phyloP scores from a whole-genome alignment of 345 rosid genomes.

The Carallia pectinifolia region DNA sequence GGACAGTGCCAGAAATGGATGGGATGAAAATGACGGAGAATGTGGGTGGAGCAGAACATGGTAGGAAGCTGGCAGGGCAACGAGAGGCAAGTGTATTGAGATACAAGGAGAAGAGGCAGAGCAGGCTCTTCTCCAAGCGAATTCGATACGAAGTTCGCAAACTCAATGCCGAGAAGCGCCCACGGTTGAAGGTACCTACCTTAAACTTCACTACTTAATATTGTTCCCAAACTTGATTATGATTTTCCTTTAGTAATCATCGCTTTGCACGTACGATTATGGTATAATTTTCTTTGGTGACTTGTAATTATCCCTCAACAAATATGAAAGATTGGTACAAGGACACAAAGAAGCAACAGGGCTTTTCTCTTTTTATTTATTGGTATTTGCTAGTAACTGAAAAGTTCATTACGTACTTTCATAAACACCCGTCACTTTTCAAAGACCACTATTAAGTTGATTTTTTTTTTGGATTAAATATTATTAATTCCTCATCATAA shows the following conservation, averaged over 20 bases:
- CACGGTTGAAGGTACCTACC: slow-evolving; percentile 67
- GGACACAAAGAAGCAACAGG: no score
- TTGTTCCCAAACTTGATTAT: not conserved
- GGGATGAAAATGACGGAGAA: slow-evolving; percentile 13
- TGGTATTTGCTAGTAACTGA: no score
- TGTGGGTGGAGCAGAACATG: slow-evolving; percentile 12
- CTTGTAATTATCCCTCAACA: no score
- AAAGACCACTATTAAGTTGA: no score
- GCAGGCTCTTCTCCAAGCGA: slow-evolving; percentile 76
- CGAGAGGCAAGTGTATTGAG: slow-evolving; percentile 90
- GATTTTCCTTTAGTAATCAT: no score
- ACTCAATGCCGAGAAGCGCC: slow-evolving; percentile 94
- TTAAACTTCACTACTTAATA: not conserved
- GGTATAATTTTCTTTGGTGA: no score
- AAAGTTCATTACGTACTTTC: no score
- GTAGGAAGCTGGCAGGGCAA: slow-evolving; percentile 39
- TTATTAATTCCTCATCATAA: no score
- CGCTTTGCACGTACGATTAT: no score
- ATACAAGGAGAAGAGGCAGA: slow-evolving; percentile 88
- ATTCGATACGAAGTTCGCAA: slow-evolving; percentile 88
- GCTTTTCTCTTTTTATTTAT: not conserved
- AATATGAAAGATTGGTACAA: no score
- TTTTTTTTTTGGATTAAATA: no score
- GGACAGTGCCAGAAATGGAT: slow-evolving; percentile 64
- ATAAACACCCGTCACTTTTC: no score